A percentile compares a stretch with the other conserved stretches of the same genome.
These are phyloP conservation scores for Quercus gilva DNA, from an alignment of 306 rosid genomes.

Conservation along the genomic window DNA sequence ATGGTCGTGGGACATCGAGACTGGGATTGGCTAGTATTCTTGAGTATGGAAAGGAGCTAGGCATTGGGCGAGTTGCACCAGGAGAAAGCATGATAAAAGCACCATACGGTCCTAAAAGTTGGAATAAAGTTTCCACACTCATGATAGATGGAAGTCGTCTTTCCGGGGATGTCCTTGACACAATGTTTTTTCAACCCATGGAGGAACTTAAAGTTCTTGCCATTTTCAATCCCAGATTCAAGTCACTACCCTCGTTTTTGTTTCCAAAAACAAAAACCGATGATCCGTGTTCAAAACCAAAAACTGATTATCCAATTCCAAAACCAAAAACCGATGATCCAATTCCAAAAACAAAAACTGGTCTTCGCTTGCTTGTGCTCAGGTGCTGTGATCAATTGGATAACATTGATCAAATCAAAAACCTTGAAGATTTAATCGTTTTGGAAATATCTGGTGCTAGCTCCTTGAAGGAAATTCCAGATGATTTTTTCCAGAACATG, in stretches of 20 bases:
- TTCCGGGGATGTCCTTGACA: conserved; percentile 6
- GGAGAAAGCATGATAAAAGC: conserved; percentile 25
- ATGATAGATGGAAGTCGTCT: conserved; percentile 27
- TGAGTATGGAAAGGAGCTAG: conserved; percentile 10
- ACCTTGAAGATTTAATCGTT: conserved; percentile 8
- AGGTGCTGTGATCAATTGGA: conserved; percentile 30
- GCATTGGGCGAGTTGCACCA: conserved; percentile 18
- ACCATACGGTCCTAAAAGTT: neutral
- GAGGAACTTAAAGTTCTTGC: conserved; percentile 5
- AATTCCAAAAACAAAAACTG: neutral
- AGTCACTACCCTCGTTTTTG: neutral
- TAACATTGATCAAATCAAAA: neutral
- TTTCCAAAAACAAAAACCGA: neutral
- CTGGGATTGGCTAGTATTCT: conserved; percentile 29
- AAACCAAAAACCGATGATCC: no score
- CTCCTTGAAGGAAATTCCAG: conserved; percentile 4
- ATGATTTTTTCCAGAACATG: neutral
- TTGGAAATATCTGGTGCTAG: conserved; percentile 38
- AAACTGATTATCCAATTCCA: no score
- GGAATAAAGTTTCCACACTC: conserved; percentile 18
- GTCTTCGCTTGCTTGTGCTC: conserved; percentile 33
- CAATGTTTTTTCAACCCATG: conserved; percentile 5
- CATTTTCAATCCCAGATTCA: conserved; percentile 27
- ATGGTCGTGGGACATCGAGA: neutral
- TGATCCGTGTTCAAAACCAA: no score